Conservation (phyloP, 1,139 yeast genomes). For the Citeromyces hawaiiensis region DNA sequence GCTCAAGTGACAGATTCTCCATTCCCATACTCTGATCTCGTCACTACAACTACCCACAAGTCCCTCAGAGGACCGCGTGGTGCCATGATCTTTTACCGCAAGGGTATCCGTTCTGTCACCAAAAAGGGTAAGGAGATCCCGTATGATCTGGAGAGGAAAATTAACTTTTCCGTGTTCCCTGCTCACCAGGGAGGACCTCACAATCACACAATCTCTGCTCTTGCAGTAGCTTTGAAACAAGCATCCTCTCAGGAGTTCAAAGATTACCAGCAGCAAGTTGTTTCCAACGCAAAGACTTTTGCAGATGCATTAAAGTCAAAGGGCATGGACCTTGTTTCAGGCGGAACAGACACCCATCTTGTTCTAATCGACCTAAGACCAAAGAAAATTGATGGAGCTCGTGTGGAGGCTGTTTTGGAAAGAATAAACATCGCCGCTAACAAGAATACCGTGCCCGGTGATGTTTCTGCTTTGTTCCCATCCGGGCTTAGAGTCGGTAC, state of each 20-base stretch:
- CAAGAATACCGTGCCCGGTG: conserved; percentile 95
- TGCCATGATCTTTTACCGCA: conserved; percentile 95
- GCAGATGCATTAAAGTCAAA: conserved; percentile 53
- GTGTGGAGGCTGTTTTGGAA: conserved; percentile 87
- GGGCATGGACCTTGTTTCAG: conserved; percentile 75
- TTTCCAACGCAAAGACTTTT: conserved; percentile 66
- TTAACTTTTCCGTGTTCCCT: conserved; percentile 94
- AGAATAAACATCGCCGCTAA: conserved; percentile 86
- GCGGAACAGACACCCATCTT: conserved; percentile 92
- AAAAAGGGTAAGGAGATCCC: conserved; percentile 81
- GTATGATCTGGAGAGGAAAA: conserved; percentile 79
- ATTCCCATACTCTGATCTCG: conserved; percentile 88
- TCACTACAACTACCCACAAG: conserved; percentile 95
- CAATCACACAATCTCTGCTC: conserved; percentile 91
- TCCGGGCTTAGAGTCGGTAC: conserved; percentile 95
- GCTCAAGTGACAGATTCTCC: conserved; percentile 91
- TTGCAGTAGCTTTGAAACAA: conserved; percentile 90
- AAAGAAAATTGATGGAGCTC: conserved; percentile 86
- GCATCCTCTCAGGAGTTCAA: conserved; percentile 77
- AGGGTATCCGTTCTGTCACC: conserved; percentile 73
- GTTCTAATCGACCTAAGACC: conserved; percentile 76
- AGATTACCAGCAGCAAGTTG: conserved; percentile 72
- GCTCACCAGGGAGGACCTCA: conserved; percentile 99
- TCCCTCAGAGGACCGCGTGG: conserved; percentile 98
- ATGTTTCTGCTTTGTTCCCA: conserved; percentile 88